A percentile compares a stretch with the other conserved stretches of the same genome.
phyloP scores from a whole-genome alignment of 1,284 basidiomycete genomes.

The Pholiota adiposa region DNA sequence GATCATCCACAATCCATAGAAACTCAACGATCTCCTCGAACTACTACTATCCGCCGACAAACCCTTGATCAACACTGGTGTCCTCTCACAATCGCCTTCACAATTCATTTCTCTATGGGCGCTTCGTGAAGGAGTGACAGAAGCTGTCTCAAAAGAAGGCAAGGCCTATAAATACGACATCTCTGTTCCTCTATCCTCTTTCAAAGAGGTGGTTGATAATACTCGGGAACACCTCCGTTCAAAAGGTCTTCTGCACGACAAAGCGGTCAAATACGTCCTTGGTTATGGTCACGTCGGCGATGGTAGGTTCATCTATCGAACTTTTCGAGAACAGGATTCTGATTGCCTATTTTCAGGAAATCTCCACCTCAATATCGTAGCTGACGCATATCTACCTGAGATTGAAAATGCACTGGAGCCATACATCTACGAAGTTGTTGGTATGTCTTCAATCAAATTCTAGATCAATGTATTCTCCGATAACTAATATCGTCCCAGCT shows the following conservation, averaged over 20 bases:
- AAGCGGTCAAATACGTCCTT: constrained; percentile 80
- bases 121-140: constrained; percentile 93
- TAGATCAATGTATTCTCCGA: neutral
- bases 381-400: constrained; percentile 80
- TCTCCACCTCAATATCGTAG: constrained; percentile 94
- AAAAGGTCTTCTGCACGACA: constrained; percentile 74
- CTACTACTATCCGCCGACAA: constrained; percentile 75
- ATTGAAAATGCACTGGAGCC: constrained; percentile 91
- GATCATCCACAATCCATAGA: constrained; percentile 52
- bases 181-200: constrained; percentile 86
- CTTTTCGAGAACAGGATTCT: too few species aligned
- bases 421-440: constrained; percentile 93
- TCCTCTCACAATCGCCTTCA: constrained; percentile 89
- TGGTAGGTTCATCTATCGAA: constrained; percentile 74
- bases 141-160: constrained; percentile 93
- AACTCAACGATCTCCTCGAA: constrained; percentile 86
- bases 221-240: constrained; percentile 77
- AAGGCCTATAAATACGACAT: constrained; percentile 99
- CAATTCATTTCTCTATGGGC: constrained; percentile 94
- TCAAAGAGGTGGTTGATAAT: constrained; percentile 88
- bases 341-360: constrained; percentile 63
- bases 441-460: constrained; percentile 46
- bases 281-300: constrained; percentile 98
- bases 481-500: constrained; percentile 39
- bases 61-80: constrained; percentile 87